Base-by-base conservation (phyloP, 352 stramenopile genomes). In the Globisporangium polare region DNA sequence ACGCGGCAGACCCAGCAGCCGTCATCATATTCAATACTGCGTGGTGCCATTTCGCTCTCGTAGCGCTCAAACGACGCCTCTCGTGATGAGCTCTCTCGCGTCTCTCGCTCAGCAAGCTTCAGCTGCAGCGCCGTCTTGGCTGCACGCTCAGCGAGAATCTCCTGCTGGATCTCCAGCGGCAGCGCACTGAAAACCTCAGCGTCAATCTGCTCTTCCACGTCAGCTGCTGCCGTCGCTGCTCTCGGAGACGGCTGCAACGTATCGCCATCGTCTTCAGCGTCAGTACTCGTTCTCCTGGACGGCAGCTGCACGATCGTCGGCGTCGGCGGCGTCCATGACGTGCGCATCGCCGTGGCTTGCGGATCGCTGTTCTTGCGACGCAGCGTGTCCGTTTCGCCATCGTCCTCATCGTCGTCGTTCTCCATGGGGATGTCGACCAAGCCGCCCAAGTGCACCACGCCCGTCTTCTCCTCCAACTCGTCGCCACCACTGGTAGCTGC, bases 1-100 rank as follows among this genome's bases (percentile, higher is more conserved):
- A 89, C 82, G 49, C 72, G 72, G 50, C 86, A 95, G 15, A 55
- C 69, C 86, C 86, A 95, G 20, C 61, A 61, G 45, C 29, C 37
- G 20, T 49, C 42, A 8, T 20, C 39, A n/a, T n/a, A n/a, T 6
- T 2, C 29, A 0, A 47, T 43, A n/a, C 15, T 15, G 20, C 17
- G 50, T 1, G 29, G 5, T 35, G 31, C 15, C 17, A 12, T 41
- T 9, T 45, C 37, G 3, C 27, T 10, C 31, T 62, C 35, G 37
- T 33, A 12, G 1, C n/a, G 24, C 15, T 31, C 39, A 29, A 58
- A 59, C 20, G 54, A 58, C 6, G 62, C 29, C 15, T 45, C 53
- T 41, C 35, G 15, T 18, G 59, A 59, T 5, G 58, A 58, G 10
- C n/a, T 18, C 9, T 51, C 43, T 24, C 52, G n/a, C 12, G 29